Evolutionary conservation across 306 rosid genomes (phyloP), one percentile per base, ranked within the genome.

Genomic region (Malus orientalis): DNA sequence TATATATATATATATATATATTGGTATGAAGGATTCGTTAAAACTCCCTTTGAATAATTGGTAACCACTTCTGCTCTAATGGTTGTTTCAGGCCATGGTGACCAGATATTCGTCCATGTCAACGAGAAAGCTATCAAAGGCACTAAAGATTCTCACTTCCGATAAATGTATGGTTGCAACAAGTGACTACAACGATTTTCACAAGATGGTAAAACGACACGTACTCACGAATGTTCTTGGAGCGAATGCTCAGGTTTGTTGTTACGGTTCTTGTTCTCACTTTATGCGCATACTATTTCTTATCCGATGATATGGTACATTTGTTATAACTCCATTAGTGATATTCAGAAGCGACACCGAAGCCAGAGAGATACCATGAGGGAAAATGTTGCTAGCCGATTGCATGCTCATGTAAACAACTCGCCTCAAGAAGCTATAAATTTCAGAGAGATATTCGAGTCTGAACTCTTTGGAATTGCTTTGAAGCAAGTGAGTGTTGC

Each of bases 181-280:
- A 8, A 88, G 96, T 33, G 96, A 91, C 80, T 91, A 91, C 89
- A 79, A 88, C 40, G 94, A 90, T 1, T 93, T 93, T 82, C 98
- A 93, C 83, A 91, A 86, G 87, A 78, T 42, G 81, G 76, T 70
- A 30, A 94, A 89, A 68, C 81, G 69, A 61, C 81, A 83, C 79
- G 84, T 91, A 58, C 88, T 90, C 65, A 5, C 91, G 32, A 86
- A 75, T 75, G 68, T 94, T 66, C 83, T 91, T 53, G 96, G 98
- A 61, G 71, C 86, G 18, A 89, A 83, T 78, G 97, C 97, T 67
- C 98, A 89, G 96, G 98, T 93, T 55, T 9, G 42, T 38, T 7
- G 42, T 7, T 38, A 38, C 10, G 9, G 42, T 20, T 3, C 25
- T 4, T 55, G 22, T 40, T 58, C 36, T 16, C 22, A 12, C 15